These are phyloP conservation scores for Tephrocybe sp. DNA, from an alignment of 768 basidiomycete genomes.

Conservation along the genomic window DNA sequence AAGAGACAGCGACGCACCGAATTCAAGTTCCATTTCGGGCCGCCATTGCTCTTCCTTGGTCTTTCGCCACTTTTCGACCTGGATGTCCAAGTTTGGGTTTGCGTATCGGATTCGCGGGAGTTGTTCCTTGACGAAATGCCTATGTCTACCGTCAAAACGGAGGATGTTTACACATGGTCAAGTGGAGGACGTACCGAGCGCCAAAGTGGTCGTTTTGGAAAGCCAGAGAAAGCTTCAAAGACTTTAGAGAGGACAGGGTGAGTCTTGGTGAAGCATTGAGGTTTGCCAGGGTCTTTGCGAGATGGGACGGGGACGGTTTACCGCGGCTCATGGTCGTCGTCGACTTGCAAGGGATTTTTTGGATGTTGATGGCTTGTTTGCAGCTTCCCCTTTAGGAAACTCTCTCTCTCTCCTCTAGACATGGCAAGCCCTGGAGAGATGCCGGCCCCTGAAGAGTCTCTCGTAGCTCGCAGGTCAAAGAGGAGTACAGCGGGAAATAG, in stretches of 20 bases:
- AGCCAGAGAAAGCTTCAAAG: conserved; percentile 55
- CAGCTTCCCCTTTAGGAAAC: conserved; percentile 4
- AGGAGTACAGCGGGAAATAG: conserved; percentile 80
- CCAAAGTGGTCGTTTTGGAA: conserved; percentile 71
- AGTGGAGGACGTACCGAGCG: conserved; percentile 50
- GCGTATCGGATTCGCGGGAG: conserved; percentile 75
- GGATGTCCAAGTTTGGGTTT: conserved; percentile 64
- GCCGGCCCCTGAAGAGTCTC: conserved; percentile 36
- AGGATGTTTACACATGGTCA: neutral
- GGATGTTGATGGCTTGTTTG: conserved; percentile 12
- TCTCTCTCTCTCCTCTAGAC: neutral
- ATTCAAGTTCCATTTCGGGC: conserved; percentile 59
- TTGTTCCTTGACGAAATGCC: conserved; percentile 80
- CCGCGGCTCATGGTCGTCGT: conserved; percentile 17
- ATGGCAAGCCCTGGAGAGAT: conserved; percentile 17
- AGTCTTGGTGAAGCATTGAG: conserved; percentile 54
- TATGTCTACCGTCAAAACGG: conserved; percentile 22
- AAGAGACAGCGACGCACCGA: conserved; percentile 46
- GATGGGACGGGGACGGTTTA: conserved; percentile 38
- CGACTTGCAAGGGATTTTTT: conserved; percentile 7
- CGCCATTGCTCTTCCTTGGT: conserved; percentile 52
- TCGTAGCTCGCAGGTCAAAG: conserved; percentile 57
- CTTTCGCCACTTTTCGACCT: conserved; percentile 55
- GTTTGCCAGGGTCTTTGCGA: conserved; percentile 50
- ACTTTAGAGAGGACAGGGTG: conserved; percentile 44